Percentiles rank a stretch among this genome's conserved stretches.
These are phyloP conservation scores for Dioscorea alata DNA, from an alignment of 106 monocot species.

Conservation along the genomic window DNA sequence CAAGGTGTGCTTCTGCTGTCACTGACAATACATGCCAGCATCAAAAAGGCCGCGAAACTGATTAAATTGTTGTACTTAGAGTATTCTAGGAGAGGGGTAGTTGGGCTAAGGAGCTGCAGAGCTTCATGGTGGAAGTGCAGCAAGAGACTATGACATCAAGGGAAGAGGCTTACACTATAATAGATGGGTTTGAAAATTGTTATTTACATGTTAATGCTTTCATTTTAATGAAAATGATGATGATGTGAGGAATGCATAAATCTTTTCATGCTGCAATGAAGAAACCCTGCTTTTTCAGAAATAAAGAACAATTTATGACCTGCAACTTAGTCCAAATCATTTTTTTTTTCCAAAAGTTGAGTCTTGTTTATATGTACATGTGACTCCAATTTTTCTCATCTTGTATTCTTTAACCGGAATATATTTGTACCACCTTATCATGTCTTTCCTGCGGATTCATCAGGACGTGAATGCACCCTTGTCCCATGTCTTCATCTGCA, in stretches of 20 bases:
- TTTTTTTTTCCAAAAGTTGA: not conserved
- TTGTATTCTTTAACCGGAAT: not conserved
- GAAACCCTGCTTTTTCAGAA: not conserved
- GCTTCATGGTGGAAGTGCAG: slow-evolving; percentile 56
- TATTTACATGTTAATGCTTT: not conserved
- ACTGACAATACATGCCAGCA: slow-evolving; percentile 25
- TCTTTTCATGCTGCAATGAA: not conserved
- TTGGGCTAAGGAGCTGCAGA: slow-evolving; percentile 37
- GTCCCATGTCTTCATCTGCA: slow-evolving; percentile 60
- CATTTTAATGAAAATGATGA: too few relatives aligned
- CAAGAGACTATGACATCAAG: slow-evolving; percentile 11
- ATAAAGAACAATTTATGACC: too few relatives aligned
- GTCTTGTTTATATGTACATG: not conserved
- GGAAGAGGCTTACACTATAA: slow-evolving; percentile 18
- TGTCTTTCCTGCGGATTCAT: slow-evolving; percentile 31
- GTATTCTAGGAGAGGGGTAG: slow-evolving; percentile 34
- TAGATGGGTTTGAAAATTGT: slow-evolving; percentile 5
- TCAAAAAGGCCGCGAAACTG: slow-evolving; percentile 33
- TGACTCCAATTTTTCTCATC: not conserved
- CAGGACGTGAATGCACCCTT: slow-evolving; percentile 51
- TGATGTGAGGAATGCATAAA: too few relatives aligned
- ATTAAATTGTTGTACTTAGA: slow-evolving; percentile 33
- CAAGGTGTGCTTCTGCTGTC: slow-evolving; percentile 49
- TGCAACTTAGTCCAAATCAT: too few relatives aligned
- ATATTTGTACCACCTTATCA: not conserved